phyloP scores from a whole-genome alignment of 345 rosid genomes.

The Nasturtium officinale region DNA sequence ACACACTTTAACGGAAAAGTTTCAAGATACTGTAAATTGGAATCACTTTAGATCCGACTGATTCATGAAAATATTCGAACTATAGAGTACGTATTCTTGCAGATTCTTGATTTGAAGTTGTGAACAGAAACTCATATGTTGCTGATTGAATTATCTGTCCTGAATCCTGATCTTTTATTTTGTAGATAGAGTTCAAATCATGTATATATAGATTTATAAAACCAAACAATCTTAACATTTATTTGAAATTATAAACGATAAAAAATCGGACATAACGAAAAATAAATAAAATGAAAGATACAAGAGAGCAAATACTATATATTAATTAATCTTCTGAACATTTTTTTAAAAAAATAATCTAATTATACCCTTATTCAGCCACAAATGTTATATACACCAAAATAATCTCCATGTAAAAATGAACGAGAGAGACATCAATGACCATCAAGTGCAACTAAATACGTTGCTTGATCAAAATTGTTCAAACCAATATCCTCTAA shows the following conservation, averaged over 20 bases:
- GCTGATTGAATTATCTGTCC: not conserved
- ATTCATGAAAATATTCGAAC: not conserved
- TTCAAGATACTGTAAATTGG: not conserved
- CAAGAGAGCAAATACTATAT: not conserved
- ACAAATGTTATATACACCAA: slow-evolving; percentile 26
- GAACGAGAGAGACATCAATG: slow-evolving; percentile 21
- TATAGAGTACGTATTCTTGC: not conserved
- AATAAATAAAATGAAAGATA: not conserved
- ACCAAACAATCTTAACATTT: not conserved
- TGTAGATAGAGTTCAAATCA: not conserved
- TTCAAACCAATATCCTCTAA: slow-evolving; percentile 32
- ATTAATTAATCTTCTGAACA: not conserved
- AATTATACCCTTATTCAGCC: slow-evolving; percentile 1
- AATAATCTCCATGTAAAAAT: not conserved
- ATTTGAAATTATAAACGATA: too few species aligned
- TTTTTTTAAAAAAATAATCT: slow-evolving; percentile 3
- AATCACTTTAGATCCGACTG: not conserved
- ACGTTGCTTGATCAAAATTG: slow-evolving; percentile 36
- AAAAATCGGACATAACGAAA: not conserved
- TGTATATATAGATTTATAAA: not conserved
- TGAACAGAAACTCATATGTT: not conserved
- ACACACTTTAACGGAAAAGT: not conserved
- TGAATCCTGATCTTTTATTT: not conserved
- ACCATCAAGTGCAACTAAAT: slow-evolving; percentile 35
- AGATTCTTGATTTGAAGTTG: not conserved